phyloP scores from a whole-genome alignment of 106 monocot species.

The Dioscorea alata region DNA sequence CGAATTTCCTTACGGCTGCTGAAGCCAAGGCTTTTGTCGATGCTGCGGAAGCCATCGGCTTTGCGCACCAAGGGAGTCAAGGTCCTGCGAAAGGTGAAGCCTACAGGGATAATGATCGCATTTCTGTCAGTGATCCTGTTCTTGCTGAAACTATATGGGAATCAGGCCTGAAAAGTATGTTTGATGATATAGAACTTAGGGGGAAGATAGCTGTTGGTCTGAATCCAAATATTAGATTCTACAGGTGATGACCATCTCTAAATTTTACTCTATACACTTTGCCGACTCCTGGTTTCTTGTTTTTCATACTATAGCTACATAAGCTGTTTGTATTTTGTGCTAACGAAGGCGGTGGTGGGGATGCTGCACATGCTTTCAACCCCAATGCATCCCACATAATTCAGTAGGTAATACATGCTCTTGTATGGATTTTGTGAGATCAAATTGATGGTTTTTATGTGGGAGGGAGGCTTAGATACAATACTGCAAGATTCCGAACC shows the following conservation, averaged over 20 bases:
- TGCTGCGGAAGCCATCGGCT: slow-evolving; percentile 66
- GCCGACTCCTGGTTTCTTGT: too few species aligned
- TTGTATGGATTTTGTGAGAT: too few species aligned
- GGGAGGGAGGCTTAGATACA: too few species aligned
- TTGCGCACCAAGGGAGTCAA: slow-evolving; percentile 83
- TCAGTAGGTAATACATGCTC: too few species aligned
- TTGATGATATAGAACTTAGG: slow-evolving; percentile 53
- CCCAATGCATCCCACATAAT: too few species aligned
- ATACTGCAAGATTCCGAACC: too few species aligned
- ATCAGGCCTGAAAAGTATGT: slow-evolving; percentile 64
- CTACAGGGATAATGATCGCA: slow-evolving; percentile 90
- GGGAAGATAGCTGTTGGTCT: slow-evolving; percentile 61
- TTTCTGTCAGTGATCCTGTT: slow-evolving; percentile 52
- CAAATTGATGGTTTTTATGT: too few species aligned
- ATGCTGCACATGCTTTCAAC: too few species aligned
- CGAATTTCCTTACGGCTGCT: slow-evolving; percentile 55
- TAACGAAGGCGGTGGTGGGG: too few species aligned
- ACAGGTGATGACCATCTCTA: slow-evolving; percentile 46
- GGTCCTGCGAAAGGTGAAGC: slow-evolving; percentile 90
- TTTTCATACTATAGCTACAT: too few species aligned
- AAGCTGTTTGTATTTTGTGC: too few species aligned
- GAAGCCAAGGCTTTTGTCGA: slow-evolving; percentile 79
- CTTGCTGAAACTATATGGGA: slow-evolving; percentile 80
- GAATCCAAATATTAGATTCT: slow-evolving; percentile 92
- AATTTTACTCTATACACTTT: too few species aligned